Evolutionary conservation across 495 filamentous ascomycete species (phyloP).

Genomic region (Lindgomyces ingoldianus): DNA sequence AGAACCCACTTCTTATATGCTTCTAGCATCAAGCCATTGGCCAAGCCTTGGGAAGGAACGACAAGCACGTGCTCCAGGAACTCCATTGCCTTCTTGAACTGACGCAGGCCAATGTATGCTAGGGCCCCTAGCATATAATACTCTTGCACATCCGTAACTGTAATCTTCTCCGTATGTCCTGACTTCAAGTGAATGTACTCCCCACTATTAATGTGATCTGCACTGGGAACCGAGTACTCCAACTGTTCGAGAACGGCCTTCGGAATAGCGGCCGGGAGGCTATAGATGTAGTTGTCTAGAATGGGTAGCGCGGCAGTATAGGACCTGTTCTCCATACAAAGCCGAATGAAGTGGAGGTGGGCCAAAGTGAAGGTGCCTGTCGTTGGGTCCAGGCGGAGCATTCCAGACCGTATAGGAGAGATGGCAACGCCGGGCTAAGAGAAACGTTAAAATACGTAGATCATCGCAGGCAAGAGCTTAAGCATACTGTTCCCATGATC

Average conservation of each 20-base stretch:
- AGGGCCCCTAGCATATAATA: constrained; percentile 80
- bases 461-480: background rate
- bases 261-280: constrained; percentile 54
- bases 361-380: constrained; percentile 67
- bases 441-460: constrained; percentile 1
- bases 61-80: constrained; percentile 70
- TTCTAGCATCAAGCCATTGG: constrained; percentile 79
- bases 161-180: constrained; percentile 61
- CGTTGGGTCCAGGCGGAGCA: constrained; percentile 73
- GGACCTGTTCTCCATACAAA: constrained; percentile 59
- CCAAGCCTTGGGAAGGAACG: constrained; percentile 58
- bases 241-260: constrained; percentile 21
- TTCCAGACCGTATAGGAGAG: constrained; percentile 60
- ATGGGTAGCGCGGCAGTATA: constrained; percentile 63
- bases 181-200: constrained; percentile 59
- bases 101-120: constrained; percentile 70
- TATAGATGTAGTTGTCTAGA: constrained; percentile 66
- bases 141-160: constrained; percentile 61
- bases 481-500: constrained; percentile 49
- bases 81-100: constrained; percentile 71
- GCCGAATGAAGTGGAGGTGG: constrained; percentile 62
- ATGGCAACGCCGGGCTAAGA: constrained; percentile 62
- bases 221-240: constrained; percentile 37
- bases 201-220: constrained; percentile 39
- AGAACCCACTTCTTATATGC: constrained; percentile 93